These are phyloP conservation scores for Centella asiatica DNA, from an alignment of 129 eudicot species.

Conservation along the genomic window DNA sequence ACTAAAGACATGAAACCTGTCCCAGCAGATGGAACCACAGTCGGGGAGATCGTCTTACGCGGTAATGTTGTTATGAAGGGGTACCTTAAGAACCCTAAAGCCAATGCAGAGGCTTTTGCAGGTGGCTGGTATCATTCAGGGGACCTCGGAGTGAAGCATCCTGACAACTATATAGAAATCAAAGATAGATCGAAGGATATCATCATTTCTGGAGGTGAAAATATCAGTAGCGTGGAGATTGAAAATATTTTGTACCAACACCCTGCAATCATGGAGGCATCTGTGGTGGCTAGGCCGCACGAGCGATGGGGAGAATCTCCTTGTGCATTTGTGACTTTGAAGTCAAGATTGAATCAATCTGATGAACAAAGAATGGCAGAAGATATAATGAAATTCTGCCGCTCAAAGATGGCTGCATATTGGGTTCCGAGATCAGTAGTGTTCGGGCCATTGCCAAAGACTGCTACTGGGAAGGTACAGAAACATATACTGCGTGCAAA, in stretches of 20 bases:
- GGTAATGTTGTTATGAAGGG: conserved; percentile 91
- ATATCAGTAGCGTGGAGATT: conserved; percentile 87
- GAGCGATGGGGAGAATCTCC: conserved; percentile 81
- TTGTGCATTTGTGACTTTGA: conserved; percentile 75
- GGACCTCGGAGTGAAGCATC: conserved; percentile 74
- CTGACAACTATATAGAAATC: conserved; percentile 73
- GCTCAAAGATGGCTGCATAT: conserved; percentile 55
- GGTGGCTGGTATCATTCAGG: conserved; percentile 77
- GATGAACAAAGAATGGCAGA: conserved; percentile 38
- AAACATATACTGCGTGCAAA: conserved; percentile 64
- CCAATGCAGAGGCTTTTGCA: conserved; percentile 67
- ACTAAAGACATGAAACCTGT: conserved; percentile 48
- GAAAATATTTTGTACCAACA: conserved; percentile 70
- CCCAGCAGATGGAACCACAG: conserved; percentile 67
- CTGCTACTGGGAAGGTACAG: conserved; percentile 91
- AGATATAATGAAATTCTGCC: conserved; percentile 64
- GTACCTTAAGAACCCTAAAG: conserved; percentile 73
- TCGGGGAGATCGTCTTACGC: conserved; percentile 73
- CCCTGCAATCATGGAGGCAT: conserved; percentile 54
- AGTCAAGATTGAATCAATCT: conserved; percentile 26
- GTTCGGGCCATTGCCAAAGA: conserved; percentile 75
- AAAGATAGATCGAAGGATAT: conserved; percentile 86
- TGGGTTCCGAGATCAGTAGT: conserved; percentile 79
- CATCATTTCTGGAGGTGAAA: conserved; percentile 93
- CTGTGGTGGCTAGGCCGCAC: conserved; percentile 86